phyloP scores from a whole-genome alignment of 306 rosid species.

The Quercus parvula region DNA sequence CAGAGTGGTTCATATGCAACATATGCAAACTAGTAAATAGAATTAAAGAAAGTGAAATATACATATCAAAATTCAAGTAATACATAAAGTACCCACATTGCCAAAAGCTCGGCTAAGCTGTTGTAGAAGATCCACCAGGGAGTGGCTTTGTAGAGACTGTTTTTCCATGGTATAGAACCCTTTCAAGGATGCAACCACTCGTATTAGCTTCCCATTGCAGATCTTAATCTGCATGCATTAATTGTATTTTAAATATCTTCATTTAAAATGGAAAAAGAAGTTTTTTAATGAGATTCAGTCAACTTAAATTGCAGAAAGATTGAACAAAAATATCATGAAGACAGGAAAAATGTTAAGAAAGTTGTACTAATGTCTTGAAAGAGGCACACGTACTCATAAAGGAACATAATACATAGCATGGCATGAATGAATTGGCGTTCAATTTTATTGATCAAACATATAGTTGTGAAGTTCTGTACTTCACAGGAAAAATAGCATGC shows the following conservation, averaged over 20 bases:
- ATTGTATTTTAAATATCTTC: constrained; percentile 14
- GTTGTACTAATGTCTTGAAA: background rate
- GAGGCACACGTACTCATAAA: background rate
- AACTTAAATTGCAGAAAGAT: background rate
- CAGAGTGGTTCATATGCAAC: background rate
- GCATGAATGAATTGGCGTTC: background rate
- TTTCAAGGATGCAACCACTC: constrained; percentile 76
- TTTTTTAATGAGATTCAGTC: background rate
- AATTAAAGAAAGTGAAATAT: background rate
- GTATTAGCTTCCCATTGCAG: constrained; percentile 82
- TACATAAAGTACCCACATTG: constrained; percentile 44
- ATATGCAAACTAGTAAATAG: background rate
- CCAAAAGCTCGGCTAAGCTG: constrained; percentile 91
- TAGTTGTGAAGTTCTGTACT: background rate
- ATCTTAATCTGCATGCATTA: constrained; percentile 66
- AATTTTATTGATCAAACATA: background rate
- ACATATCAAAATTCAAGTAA: background rate
- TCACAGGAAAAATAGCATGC: background rate
- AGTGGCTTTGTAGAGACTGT: constrained; percentile 63
- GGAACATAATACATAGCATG: background rate
- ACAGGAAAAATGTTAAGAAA: background rate
- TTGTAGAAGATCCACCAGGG: constrained; percentile 90
- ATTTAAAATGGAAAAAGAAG: background rate
- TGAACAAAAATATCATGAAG: background rate
- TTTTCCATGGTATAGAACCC: constrained; percentile 83